These are phyloP conservation scores for Colletotrichum cereale DNA, from an alignment of 2,329 filamentous ascomycete genomes.

Conservation along the genomic window DNA sequence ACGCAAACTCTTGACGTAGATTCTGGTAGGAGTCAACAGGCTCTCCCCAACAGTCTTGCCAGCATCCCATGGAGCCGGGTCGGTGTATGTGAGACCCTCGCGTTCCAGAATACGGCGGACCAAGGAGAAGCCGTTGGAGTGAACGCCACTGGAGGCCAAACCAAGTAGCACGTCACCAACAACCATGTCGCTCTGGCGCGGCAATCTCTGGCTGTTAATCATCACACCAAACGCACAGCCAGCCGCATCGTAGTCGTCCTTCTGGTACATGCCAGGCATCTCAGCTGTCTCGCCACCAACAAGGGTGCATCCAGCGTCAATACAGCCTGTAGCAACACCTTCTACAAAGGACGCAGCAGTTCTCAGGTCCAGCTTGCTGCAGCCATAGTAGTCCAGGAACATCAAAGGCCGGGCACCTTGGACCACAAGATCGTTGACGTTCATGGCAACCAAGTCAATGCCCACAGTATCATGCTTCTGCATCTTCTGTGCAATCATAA, in stretches of 20 bases:
- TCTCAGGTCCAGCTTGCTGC: slow-evolving; percentile 84
- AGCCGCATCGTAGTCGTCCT: slow-evolving; percentile 92
- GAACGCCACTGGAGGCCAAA: slow-evolving; percentile 85
- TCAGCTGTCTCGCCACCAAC: slow-evolving; percentile 98
- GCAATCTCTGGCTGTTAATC: slow-evolving; percentile 76
- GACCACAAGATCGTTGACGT: slow-evolving; percentile 97
- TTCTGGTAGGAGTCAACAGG: slow-evolving; percentile 89
- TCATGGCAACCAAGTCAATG: slow-evolving; percentile 98
- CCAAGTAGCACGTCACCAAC: slow-evolving; percentile 89
- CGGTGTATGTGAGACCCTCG: slow-evolving; percentile 77
- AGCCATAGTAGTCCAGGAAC: slow-evolving; percentile 98
- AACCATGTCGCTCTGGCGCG: slow-evolving; percentile 80
- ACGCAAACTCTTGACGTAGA: slow-evolving; percentile 90
- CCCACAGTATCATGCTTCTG: slow-evolving; percentile 94
- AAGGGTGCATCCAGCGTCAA: slow-evolving; percentile 85
- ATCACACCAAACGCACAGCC: slow-evolving; percentile 92
- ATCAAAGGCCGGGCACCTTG: slow-evolving; percentile 95
- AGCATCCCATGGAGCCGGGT: slow-evolving; percentile 81
- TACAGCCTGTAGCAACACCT: slow-evolving; percentile 90
- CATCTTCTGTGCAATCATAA: slow-evolving; percentile 93
- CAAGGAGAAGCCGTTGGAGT: slow-evolving; percentile 98
- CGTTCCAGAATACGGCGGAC: slow-evolving; percentile 88
- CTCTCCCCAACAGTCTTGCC: slow-evolving; percentile 76
- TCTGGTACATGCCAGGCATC: slow-evolving; percentile 95
- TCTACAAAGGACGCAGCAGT: slow-evolving; percentile 88